Percentiles rank a stretch among this genome's conserved stretches.
Evolutionary conservation across 805 yeast genomes (phyloP).

Genomic region (Monosporozyma solicola): DNA sequence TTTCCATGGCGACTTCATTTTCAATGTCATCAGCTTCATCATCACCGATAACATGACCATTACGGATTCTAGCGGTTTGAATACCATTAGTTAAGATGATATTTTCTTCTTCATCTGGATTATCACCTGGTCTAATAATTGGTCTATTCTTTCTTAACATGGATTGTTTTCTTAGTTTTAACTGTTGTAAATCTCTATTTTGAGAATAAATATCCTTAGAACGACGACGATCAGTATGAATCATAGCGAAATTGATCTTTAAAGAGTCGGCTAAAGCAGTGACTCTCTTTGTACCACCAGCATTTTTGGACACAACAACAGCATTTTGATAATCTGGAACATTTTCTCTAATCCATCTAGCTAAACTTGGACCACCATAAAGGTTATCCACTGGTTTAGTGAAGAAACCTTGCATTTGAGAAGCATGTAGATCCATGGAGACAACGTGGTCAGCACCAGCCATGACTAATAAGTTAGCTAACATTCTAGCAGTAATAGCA

Average conservation of each 20-base stretch:
- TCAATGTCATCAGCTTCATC: constrained; percentile 38
- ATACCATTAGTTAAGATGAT: constrained; percentile 68
- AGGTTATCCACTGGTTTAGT: constrained; percentile 94
- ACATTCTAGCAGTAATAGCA: constrained; percentile 96
- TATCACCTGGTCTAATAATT: constrained; percentile 34
- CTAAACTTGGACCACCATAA: constrained; percentile 93
- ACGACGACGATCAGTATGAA: constrained; percentile 95
- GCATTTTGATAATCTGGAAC: constrained; percentile 78
- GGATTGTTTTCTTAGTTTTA: constrained; percentile 39
- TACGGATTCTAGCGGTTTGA: constrained; percentile 91
- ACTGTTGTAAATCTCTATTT: constrained; percentile 30
- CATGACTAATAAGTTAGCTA: constrained; percentile 89
- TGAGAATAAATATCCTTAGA: constrained; percentile 51
- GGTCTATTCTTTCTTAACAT: constrained; percentile 39
- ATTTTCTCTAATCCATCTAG: constrained; percentile 90
- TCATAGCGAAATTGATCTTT: constrained; percentile 96
- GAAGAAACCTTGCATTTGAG: constrained; percentile 99
- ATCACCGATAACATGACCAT: constrained; percentile 95
- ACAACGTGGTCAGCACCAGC: constrained; percentile 99
- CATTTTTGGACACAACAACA: constrained; percentile 96
- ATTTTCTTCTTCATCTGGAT: constrained; percentile 51
- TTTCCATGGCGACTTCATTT: constrained; percentile 25
- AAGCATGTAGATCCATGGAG: constrained; percentile 91
- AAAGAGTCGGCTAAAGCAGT: constrained; percentile 96
- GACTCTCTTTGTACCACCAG: constrained; percentile 97